A percentile compares a stretch with the other conserved stretches of the same genome.
Evolutionary conservation across 768 basidiomycete genomes (phyloP).

Genomic region (Kwoniella newhampshirensis): DNA sequence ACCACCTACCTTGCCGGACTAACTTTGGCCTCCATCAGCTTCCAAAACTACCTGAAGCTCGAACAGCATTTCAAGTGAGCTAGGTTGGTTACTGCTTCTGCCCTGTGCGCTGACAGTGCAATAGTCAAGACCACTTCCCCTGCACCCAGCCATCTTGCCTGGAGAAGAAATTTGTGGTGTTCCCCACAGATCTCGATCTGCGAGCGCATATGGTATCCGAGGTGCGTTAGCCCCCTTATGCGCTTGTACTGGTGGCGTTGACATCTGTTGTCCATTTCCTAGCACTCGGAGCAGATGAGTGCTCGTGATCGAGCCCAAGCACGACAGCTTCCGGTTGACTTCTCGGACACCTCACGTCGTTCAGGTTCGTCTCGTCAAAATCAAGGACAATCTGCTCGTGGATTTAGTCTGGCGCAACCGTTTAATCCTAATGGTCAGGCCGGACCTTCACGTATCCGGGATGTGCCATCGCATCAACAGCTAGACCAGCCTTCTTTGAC

Average conservation of each 20-base stretch:
- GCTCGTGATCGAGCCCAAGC: slow-evolving; percentile 48
- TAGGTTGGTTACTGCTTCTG: neutral
- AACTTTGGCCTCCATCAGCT: slow-evolving; percentile 59
- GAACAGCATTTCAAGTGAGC: slow-evolving; percentile 54
- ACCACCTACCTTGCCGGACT: too few species aligned
- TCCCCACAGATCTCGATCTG: slow-evolving; percentile 79
- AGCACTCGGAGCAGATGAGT: slow-evolving; percentile 53
- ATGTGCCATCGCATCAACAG: slow-evolving; percentile 33
- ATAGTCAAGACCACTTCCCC: slow-evolving; percentile 71
- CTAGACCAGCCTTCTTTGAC: slow-evolving; percentile 32
- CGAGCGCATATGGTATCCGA: slow-evolving; percentile 86
- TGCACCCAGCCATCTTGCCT: slow-evolving; percentile 74
- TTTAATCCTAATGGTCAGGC: slow-evolving; percentile 9
- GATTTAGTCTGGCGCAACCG: slow-evolving; percentile 33
- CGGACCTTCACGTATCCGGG: slow-evolving; percentile 17
- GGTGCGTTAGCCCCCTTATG: slow-evolving; percentile 38
- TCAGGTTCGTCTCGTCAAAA: slow-evolving; percentile 21
- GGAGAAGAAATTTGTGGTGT: slow-evolving; percentile 91
- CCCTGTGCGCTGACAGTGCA: slow-evolving; percentile 40
- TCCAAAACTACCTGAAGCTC: slow-evolving; percentile 72
- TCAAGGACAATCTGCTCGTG: slow-evolving; percentile 20
- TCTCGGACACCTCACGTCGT: slow-evolving; percentile 23
- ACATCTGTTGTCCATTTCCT: neutral
- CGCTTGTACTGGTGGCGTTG: neutral
- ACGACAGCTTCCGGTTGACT: slow-evolving; percentile 48